Base-by-base conservation (phyloP, 78 protist species). In the Dictyostelium capitatum region DNA sequence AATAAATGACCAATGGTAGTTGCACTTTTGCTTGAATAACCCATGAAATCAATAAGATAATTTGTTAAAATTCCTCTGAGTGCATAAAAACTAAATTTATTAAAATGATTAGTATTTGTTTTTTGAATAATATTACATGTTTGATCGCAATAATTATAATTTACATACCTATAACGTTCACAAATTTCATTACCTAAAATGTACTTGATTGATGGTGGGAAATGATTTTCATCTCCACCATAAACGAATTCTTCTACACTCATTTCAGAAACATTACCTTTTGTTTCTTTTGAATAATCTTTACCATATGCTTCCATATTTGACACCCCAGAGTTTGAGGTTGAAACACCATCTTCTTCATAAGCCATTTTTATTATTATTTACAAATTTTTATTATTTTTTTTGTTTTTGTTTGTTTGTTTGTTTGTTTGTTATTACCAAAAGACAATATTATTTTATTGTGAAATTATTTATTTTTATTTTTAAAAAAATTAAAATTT, bases 151-250 rank as follows among this genome's bases (percentile, higher is more conserved):
- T n/a, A n/a, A n/a, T n/a, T n/a, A n/a, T n/a, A 37, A 37, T 37
- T 37, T 37, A 37, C 43, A 37, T 56, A 56, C 3, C 19, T 25
- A 23, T 82, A 84, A 79, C 96, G 81, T 89, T 95, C 97, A 83
- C 85, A 54, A 25, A 95, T 72, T 83, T 95, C 97, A 64, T 90
- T 82, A 46, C 92, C 95, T 4, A 95, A 14, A 74, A 95, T 95
- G 69, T 53, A 84, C 20, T 37, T 65, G 50, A 93, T 74, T 28
- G 87, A 47, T 8, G 47, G 37, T 46, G 92, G 96, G 6, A 73
- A 54, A 78, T 48, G 37, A 54, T 10, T 54, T 32, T 23, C 83
- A 54, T 25, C 69, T 1, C 69, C 83, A 11, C 54, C 62, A 47
- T 41, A 47, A 37, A 41, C 30, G n/a, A 59, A 3, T 20, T 59